Evolutionary conservation across 805 yeast species (phyloP).

Genomic region (Starmerella stellata): DNA sequence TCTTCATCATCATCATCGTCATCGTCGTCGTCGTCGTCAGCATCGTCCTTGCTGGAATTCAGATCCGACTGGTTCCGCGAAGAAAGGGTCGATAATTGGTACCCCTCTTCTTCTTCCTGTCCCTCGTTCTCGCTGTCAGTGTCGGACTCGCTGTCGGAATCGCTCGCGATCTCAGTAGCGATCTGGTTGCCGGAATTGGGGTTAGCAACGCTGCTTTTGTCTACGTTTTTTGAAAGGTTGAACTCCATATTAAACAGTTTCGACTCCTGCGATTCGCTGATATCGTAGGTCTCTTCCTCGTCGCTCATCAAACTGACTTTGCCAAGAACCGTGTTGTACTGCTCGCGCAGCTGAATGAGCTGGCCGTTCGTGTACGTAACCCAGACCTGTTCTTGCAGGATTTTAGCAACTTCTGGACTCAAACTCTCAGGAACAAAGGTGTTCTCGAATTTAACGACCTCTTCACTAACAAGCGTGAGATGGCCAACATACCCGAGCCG

Average conservation of each 20-base stretch:
- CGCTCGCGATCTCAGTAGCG: slow-evolving; percentile 10
- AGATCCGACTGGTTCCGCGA: slow-evolving; percentile 8
- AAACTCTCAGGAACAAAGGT: slow-evolving; percentile 42
- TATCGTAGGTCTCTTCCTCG: slow-evolving; percentile 20
- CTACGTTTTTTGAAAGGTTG: slow-evolving; percentile 16
- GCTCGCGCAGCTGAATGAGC: slow-evolving; percentile 74
- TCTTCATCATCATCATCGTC: slow-evolving; percentile 1
- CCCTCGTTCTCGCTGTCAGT: slow-evolving; percentile 17
- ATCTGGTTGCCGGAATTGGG: too few species aligned
- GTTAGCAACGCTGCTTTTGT: slow-evolving; percentile 13
- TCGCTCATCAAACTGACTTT: slow-evolving; percentile 27
- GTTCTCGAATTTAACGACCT: slow-evolving; percentile 71
- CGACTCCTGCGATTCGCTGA: neutral
- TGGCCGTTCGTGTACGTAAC: slow-evolving; percentile 64
- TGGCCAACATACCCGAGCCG: slow-evolving; percentile 97
- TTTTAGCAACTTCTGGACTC: slow-evolving; percentile 34
- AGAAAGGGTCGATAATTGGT: slow-evolving; percentile 2
- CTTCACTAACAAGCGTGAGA: slow-evolving; percentile 80
- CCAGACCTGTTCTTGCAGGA: slow-evolving; percentile 44
- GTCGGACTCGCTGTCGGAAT: slow-evolving; percentile 17
- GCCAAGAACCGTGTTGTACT: slow-evolving; percentile 84
- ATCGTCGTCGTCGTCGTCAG: slow-evolving; percentile 15
- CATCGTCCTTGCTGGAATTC: slow-evolving; percentile 7
- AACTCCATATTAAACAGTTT: slow-evolving; percentile 1
- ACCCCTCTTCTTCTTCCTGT: slow-evolving; percentile 13